phyloP scores from a whole-genome alignment of 257 asterid genomes.

The Solanum phureja region DNA sequence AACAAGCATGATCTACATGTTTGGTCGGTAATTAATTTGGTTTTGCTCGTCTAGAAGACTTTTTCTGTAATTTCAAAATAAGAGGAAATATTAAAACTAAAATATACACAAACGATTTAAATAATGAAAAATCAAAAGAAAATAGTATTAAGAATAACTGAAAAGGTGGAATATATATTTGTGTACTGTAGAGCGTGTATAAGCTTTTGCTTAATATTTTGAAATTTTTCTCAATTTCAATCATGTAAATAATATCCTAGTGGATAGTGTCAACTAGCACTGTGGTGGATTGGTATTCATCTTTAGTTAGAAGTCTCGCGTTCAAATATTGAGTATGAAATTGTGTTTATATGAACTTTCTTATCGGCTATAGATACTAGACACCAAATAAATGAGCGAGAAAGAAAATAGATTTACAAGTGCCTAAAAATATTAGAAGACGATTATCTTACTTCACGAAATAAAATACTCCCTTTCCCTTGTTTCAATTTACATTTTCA shows the following conservation, averaged over 20 bases:
- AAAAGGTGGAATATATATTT: background rate
- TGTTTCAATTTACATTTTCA: background rate
- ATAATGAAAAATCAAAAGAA: too few species aligned
- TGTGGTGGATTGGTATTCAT: background rate
- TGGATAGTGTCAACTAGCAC: background rate
- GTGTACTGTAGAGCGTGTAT: background rate
- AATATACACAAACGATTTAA: background rate
- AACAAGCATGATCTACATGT: background rate
- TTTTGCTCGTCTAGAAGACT: background rate
- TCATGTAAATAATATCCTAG: background rate
- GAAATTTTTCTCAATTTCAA: background rate
- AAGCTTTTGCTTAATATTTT: background rate
- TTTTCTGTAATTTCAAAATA: background rate
- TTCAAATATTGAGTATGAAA: fast-evolving
- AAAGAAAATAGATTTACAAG: background rate
- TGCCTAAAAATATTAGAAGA: background rate
- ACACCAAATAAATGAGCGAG: background rate
- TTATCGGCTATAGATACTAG: background rate
- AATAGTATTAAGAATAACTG: too few species aligned
- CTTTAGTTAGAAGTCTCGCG: background rate
- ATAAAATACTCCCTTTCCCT: background rate
- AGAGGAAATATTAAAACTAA: background rate
- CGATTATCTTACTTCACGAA: background rate
- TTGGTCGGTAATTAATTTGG: background rate
- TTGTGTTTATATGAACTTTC: fast-evolving